A percentile compares a stretch with the other conserved stretches of the same genome.
Evolutionary conservation across 2,329 filamentous ascomycete genomes (phyloP).

Genomic region (Diaporthe citri): DNA sequence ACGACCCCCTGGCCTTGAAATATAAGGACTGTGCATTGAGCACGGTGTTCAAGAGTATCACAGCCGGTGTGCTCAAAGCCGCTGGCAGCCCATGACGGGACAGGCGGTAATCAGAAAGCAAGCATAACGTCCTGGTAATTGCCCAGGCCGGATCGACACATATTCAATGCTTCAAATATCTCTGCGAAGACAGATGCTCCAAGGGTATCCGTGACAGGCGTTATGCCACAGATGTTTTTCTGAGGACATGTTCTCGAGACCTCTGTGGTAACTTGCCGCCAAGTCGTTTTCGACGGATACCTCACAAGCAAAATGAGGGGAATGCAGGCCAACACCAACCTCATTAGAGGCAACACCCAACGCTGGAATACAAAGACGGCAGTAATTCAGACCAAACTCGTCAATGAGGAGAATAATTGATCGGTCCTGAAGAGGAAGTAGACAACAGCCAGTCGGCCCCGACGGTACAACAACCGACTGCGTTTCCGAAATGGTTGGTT

Average conservation of each 20-base stretch:
- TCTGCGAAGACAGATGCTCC: background rate
- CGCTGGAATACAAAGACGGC: too few species aligned
- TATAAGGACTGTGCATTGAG: constrained; percentile 79
- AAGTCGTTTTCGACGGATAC: background rate
- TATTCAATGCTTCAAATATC: too few species aligned
- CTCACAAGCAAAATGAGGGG: background rate
- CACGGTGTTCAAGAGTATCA: constrained; percentile 76
- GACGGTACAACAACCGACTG: too few species aligned
- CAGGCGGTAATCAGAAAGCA: background rate
- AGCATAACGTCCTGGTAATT: background rate
- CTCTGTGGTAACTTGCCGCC: background rate
- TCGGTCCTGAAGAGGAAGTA: too few species aligned
- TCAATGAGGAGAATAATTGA: too few species aligned
- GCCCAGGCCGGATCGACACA: background rate
- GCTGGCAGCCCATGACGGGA: constrained; percentile 48
- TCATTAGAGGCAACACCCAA: too few species aligned
- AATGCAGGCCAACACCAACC: too few species aligned
- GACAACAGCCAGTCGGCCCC: too few species aligned
- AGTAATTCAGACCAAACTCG: too few species aligned
- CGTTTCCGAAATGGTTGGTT: too few species aligned
- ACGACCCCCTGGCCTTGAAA: constrained; percentile 73
- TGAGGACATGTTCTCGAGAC: background rate
- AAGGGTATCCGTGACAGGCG: too few species aligned
- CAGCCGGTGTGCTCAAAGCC: constrained; percentile 59
- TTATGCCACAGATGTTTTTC: background rate